Percentiles rank a stretch among this genome's conserved stretches.
phyloP scores from a whole-genome alignment of 441 rosid species.

The Populus tomentosa region DNA sequence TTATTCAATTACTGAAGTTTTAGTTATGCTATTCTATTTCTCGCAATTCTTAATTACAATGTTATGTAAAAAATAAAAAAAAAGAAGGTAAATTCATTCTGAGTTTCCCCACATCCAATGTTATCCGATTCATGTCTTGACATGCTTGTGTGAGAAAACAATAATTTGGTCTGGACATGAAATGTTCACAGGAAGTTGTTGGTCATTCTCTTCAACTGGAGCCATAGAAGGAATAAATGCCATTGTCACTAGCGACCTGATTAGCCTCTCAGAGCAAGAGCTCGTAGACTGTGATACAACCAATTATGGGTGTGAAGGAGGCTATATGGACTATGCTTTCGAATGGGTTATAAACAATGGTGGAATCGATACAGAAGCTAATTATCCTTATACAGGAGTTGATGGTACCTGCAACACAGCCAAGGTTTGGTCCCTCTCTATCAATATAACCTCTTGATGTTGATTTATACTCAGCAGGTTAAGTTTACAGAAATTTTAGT shows the following conservation, averaged over 20 bases:
- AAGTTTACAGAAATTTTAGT: not conserved
- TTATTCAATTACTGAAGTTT: too few species aligned
- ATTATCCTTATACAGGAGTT: conserved; percentile 49
- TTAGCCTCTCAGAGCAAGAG: conserved; percentile 69
- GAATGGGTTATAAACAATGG: conserved; percentile 60
- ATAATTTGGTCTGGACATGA: not conserved
- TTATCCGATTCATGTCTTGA: not conserved
- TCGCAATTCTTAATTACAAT: too few species aligned
- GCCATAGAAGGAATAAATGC: conserved; percentile 68
- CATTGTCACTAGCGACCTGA: conserved; percentile 41
- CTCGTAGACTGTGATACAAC: conserved; percentile 62
- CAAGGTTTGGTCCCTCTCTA: conserved; percentile 33
- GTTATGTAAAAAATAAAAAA: too few species aligned
- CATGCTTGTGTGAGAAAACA: not conserved
- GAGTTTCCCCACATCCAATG: too few species aligned
- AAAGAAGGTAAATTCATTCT: too few species aligned
- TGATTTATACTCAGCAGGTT: not conserved
- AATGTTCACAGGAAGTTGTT: conserved; percentile 54
- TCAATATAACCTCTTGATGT: not conserved
- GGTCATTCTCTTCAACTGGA: conserved; percentile 71
- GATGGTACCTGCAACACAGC: conserved; percentile 50
- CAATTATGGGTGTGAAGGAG: conserved; percentile 62
- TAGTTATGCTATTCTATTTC: too few species aligned
- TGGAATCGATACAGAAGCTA: too few species aligned
- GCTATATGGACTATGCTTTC: conserved; percentile 71